A percentile compares a stretch with the other conserved stretches of the same genome.
These are phyloP conservation scores for Neonectria faginata DNA, from an alignment of 2,329 filamentous ascomycete species.

Conservation along the genomic window DNA sequence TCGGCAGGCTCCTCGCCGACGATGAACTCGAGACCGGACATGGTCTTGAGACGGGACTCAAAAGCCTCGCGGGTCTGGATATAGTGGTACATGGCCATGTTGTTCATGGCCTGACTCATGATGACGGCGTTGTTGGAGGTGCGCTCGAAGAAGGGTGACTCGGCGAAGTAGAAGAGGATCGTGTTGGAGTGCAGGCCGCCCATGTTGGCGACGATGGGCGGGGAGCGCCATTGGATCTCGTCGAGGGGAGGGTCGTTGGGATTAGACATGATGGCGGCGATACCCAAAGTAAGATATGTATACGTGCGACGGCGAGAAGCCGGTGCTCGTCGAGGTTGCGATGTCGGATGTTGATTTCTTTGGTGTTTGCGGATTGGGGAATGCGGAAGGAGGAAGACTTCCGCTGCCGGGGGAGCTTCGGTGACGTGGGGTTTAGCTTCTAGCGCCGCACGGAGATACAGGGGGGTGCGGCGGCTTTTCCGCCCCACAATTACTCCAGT, in stretches of 20 bases:
- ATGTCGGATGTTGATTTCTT: constrained; percentile 5
- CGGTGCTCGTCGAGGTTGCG: constrained; percentile 6
- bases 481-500: constrained; percentile 23
- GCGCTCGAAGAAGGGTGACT: constrained; percentile 75
- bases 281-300: background rate
- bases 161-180: constrained; percentile 75
- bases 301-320: background rate
- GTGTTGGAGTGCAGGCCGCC: constrained; percentile 73
- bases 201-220: constrained; percentile 61
- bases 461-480: constrained; percentile 18
- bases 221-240: constrained; percentile 75
- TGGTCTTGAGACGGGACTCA: constrained; percentile 70
- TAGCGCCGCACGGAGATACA: constrained; percentile 20
- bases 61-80: constrained; percentile 73
- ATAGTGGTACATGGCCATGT: constrained; percentile 67
- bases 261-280: constrained; percentile 53
- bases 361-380: constrained; percentile 10
- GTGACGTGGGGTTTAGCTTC: constrained; percentile 36
- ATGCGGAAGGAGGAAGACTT: constrained; percentile 5
- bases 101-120: constrained; percentile 71
- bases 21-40: constrained; percentile 75
- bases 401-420: constrained; percentile 27
- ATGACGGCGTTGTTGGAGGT: constrained; percentile 76
- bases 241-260: constrained; percentile 68
- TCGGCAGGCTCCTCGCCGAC: constrained; percentile 74